These are phyloP conservation scores for Aspergillus sp. DNA, from an alignment of 2,329 filamentous ascomycete species.

Conservation along the genomic window DNA sequence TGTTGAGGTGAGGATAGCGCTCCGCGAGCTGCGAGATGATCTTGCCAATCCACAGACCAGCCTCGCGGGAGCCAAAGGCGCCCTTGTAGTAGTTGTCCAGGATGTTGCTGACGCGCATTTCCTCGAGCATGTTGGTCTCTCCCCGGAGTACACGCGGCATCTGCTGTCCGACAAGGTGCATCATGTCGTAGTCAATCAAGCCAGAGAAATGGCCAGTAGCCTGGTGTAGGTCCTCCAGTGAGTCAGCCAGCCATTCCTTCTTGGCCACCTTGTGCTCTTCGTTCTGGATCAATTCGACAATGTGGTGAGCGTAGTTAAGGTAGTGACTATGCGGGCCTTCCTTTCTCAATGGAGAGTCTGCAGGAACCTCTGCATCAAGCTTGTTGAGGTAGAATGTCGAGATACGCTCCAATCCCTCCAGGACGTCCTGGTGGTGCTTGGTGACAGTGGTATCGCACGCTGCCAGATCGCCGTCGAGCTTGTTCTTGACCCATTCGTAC, in stretches of 20 bases:
- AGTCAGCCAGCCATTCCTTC: background rate
- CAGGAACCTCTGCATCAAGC: background rate
- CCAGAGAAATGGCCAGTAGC: background rate
- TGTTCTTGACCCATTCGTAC: background rate
- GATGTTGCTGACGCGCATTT: background rate
- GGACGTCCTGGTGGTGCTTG: background rate
- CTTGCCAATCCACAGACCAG: background rate
- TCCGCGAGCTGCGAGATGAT: conserved; percentile 28
- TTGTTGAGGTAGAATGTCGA: background rate
- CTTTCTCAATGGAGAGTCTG: background rate
- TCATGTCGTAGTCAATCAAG: background rate
- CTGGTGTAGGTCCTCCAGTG: background rate
- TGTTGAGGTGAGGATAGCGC: conserved; percentile 35
- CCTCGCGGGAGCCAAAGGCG: background rate
- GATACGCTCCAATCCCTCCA: background rate
- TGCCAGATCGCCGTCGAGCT: background rate
- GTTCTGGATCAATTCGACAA: background rate
- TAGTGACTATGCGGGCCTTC: background rate
- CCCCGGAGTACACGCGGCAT: background rate
- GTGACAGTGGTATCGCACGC: background rate
- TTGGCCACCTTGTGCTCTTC: background rate
- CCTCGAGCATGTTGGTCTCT: background rate
- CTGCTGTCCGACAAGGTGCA: background rate
- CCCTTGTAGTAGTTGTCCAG: background rate
- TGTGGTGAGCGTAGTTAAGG: background rate